A percentile compares a stretch with the other conserved stretches of the same genome.
Conservation (phyloP, 768 basidiomycete species). For the Auricularia cornea region DNA sequence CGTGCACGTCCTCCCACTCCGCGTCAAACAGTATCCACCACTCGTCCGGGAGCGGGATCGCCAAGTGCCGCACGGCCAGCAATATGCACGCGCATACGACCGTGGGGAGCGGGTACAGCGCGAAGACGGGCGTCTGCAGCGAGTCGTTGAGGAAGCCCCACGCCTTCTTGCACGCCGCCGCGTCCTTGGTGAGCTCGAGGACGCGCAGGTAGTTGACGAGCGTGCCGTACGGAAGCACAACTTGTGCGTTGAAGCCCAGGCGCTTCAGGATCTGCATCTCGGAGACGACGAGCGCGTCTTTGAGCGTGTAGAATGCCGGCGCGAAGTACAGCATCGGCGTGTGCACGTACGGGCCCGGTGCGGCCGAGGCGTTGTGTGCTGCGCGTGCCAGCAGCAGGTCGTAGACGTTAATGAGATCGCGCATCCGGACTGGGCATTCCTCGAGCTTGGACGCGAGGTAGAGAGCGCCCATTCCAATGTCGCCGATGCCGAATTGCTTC, state of each 20-base stretch:
- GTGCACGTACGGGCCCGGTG: slow-evolving; percentile 31
- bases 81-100: slow-evolving; percentile 88
- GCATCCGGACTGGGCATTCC: slow-evolving; percentile 84
- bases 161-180: slow-evolving; percentile 59
- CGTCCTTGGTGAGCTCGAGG: slow-evolving; percentile 71
- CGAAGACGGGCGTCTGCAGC: slow-evolving; percentile 88
- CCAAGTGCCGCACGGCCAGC: slow-evolving; percentile 63
- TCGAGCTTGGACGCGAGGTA: slow-evolving; percentile 87
- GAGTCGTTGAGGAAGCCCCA: slow-evolving; percentile 97
- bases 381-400: slow-evolving; percentile 79
- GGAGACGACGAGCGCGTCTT: slow-evolving; percentile 85
- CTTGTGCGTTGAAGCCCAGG: slow-evolving; percentile 90
- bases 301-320: slow-evolving; percentile 84
- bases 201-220: slow-evolving; percentile 91
- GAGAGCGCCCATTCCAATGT: slow-evolving; percentile 82
- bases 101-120: slow-evolving; percentile 78
- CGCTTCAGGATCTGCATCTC: slow-evolving; percentile 98
- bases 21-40: slow-evolving; percentile 98
- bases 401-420: slow-evolving; percentile 92
- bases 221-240: slow-evolving; percentile 88
- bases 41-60: slow-evolving; percentile 65
- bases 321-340: slow-evolving; percentile 86
- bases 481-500: slow-evolving; percentile 89
- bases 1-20: slow-evolving; percentile 81
- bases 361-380: slow-evolving; percentile 37